These are phyloP conservation scores for Debaryomyces subglobosus DNA, from an alignment of 1,139 yeast genomes.

Conservation along the genomic window DNA sequence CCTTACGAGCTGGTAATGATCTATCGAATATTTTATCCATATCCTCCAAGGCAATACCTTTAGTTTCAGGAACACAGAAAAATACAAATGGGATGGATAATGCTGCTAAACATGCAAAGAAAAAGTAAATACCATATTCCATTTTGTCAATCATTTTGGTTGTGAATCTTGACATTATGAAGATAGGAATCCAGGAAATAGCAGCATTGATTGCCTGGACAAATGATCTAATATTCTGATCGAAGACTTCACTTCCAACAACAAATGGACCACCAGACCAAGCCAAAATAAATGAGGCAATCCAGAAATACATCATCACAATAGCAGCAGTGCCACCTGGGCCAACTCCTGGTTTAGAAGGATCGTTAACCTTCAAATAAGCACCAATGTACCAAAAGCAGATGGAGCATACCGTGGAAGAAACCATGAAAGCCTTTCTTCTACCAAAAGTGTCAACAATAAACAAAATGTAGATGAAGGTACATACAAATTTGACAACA, in stretches of 20 bases:
- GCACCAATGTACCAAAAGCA: constrained; percentile 51
- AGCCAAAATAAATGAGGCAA: constrained; percentile 44
- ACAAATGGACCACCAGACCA: constrained; percentile 53
- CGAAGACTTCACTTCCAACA: constrained; percentile 46
- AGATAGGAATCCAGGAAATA: constrained; percentile 47
- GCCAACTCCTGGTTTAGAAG: constrained; percentile 40
- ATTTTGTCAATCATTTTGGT: constrained; percentile 40
- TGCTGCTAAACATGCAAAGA: constrained; percentile 40
- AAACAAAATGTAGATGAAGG: constrained; percentile 38
- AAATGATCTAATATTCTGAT: constrained; percentile 45
- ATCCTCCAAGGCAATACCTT: constrained; percentile 47
- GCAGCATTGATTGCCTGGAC: constrained; percentile 49
- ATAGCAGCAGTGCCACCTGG: constrained; percentile 49
- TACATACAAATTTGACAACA: constrained; percentile 43
- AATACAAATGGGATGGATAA: constrained; percentile 39
- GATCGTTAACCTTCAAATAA: constrained; percentile 41
- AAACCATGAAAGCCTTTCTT: constrained; percentile 41
- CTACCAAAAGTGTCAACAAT: constrained; percentile 45
- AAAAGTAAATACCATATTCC: constrained; percentile 45
- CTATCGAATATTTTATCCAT: constrained; percentile 44
- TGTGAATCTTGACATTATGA: constrained; percentile 44
- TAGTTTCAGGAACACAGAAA: constrained; percentile 44
- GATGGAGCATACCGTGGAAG: constrained; percentile 38
- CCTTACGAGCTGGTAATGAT: constrained; percentile 31
- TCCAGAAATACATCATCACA: constrained; percentile 49